These are phyloP conservation scores for Psilocybe sp. DNA, from an alignment of 768 basidiomycete genomes.

Conservation along the genomic window DNA sequence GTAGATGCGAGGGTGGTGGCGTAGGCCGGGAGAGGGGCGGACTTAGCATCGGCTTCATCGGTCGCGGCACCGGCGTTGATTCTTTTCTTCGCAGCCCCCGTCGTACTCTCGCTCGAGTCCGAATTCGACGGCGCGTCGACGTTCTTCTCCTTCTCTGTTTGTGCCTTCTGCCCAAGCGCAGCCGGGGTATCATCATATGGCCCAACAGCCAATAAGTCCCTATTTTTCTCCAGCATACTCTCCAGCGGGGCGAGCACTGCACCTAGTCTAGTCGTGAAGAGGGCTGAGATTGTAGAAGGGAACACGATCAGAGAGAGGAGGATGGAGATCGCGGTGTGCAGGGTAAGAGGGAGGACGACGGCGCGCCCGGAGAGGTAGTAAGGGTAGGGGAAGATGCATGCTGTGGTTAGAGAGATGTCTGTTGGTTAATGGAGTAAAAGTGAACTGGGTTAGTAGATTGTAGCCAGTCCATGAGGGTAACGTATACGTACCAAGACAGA, in stretches of 20 bases:
- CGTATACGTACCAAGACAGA: conserved; percentile 51
- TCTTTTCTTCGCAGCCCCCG: too few relatives aligned
- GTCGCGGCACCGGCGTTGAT: too few relatives aligned
- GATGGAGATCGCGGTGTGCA: conserved; percentile 60
- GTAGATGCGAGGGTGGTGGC: conserved; percentile 25
- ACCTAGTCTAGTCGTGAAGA: conserved; percentile 51
- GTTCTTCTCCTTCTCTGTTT: too few relatives aligned
- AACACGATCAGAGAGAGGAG: conserved; percentile 53
- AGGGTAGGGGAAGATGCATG: conserved; percentile 62
- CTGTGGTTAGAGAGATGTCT: conserved; percentile 62
- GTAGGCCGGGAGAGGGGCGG: conserved; percentile 41
- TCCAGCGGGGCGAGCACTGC: conserved; percentile 47
- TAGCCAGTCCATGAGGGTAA: not conserved
- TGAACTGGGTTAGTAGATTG: not conserved
- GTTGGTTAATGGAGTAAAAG: not conserved
- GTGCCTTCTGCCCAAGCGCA: too few relatives aligned
- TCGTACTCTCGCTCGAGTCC: too few relatives aligned
- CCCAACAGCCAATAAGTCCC: conserved; percentile 29
- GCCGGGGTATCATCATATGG: too few relatives aligned
- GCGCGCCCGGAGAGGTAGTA: conserved; percentile 54
- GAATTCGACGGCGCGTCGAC: too few relatives aligned
- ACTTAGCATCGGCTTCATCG: too few relatives aligned
- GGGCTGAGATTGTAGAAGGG: conserved; percentile 58
- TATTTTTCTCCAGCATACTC: conserved; percentile 43
- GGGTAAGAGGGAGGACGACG: conserved; percentile 53